Conservation (phyloP, 352 stramenopile genomes). For the Blastocystis sp. region DNA sequence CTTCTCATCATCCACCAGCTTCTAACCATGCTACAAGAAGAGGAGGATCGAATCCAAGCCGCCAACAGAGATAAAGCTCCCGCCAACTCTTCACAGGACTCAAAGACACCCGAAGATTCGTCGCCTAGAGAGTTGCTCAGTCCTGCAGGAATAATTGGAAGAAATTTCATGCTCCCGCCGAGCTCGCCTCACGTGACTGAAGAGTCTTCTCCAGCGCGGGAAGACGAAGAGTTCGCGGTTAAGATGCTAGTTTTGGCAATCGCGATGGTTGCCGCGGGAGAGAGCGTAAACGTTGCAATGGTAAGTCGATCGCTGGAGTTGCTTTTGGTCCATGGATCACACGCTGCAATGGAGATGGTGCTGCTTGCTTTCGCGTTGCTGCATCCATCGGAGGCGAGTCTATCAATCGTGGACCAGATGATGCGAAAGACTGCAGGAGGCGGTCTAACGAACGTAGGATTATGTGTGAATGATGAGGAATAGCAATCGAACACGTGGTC, state of each 20-base stretch:
- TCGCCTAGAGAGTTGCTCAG: background rate
- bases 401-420: slow-evolving; percentile 36
- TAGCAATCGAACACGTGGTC: slow-evolving; percentile 30
- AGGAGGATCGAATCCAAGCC: background rate
- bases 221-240: slow-evolving; percentile 18
- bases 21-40: background rate
- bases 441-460: slow-evolving; percentile 3
- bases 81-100: background rate
- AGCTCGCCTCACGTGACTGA: background rate
- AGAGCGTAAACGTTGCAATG: slow-evolving; percentile 34
- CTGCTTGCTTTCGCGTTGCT: slow-evolving; percentile 35
- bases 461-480: background rate
- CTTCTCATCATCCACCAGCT: slow-evolving; percentile 32
- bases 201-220: background rate
- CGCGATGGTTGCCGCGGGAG: slow-evolving; percentile 4
- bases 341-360: slow-evolving; percentile 32
- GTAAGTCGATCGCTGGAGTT: slow-evolving; percentile 37
- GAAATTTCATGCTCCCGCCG: background rate
- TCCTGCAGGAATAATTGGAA: background rate
- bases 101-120: background rate
- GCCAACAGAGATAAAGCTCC: background rate
- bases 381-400: background rate
- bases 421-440: slow-evolving; percentile 57
- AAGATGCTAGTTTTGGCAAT: slow-evolving; percentile 56
- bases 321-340: background rate